These are phyloP conservation scores for Arthrobotrys pseudoclavata DNA, from an alignment of 2,329 filamentous ascomycete genomes.

Conservation along the genomic window DNA sequence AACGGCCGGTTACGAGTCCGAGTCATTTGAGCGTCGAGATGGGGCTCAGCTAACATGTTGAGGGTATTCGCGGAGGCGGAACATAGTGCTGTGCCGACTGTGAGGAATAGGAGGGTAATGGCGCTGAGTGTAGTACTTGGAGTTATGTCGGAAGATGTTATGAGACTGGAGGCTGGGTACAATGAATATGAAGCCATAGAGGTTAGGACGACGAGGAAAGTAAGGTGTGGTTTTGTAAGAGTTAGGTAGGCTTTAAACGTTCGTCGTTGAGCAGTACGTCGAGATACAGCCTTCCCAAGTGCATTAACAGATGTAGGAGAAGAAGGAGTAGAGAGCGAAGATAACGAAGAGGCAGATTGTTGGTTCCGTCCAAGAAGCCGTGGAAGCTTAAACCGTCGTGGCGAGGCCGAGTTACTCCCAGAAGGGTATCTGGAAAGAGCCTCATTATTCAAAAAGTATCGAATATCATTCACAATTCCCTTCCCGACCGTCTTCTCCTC, in stretches of 20 bases:
- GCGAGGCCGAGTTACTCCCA: conserved; percentile 11
- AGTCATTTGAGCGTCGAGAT: conserved; percentile 91
- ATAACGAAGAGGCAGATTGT: conserved; percentile 40
- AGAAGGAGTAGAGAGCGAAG: conserved; percentile 16
- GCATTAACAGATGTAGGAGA: conserved; percentile 26
- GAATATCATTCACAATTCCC: conserved; percentile 16
- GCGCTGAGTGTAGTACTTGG: conserved; percentile 84
- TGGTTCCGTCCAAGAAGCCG: conserved; percentile 37
- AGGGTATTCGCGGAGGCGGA: conserved; percentile 92
- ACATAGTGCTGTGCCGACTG: conserved; percentile 86
- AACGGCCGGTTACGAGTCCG: conserved; percentile 92
- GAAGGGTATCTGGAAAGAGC: conserved; percentile 26
- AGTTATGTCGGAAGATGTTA: conserved; percentile 77
- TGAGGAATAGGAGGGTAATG: conserved; percentile 91
- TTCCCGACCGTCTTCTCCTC: conserved; percentile 6
- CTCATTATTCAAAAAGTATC: conserved; percentile 53
- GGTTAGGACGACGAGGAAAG: conserved; percentile 89
- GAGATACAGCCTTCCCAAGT: conserved; percentile 41
- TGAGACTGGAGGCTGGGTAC: conserved; percentile 89
- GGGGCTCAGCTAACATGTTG: conserved; percentile 96
- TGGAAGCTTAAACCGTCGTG: conserved; percentile 38
- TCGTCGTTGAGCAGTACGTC: conserved; percentile 72
- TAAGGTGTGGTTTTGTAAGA: conserved; percentile 94
- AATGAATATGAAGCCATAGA: conserved; percentile 92
- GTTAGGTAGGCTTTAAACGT: conserved; percentile 85